Base-by-base conservation (phyloP, 129 eudicot genomes). In the Artemisia argyi region DNA sequence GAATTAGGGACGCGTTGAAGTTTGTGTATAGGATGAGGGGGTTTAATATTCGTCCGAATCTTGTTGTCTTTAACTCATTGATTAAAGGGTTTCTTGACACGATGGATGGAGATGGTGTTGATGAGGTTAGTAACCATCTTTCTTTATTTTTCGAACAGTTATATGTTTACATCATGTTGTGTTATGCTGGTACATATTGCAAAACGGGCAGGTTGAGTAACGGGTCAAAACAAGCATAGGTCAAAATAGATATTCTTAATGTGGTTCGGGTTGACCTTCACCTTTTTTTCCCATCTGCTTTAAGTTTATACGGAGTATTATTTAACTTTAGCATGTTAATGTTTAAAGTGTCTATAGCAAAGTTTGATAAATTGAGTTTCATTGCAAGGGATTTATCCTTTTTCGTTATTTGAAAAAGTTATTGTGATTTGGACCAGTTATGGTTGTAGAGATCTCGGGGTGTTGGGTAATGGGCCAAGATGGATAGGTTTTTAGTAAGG, bases 1-100 rank as follows among this genome's bases (percentile, higher is more conserved):
- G 72, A 63, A 19, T 80, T 5, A 79, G 60, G 65, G 88, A 80
- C 70, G 91, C 88, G 10, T 53, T 86, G 66, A 83, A 83, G 69
- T 86, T 86, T 52, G 85, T 83, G 18, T 74, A 86, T 76, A 68
- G 66, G 75, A 86, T 86, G 91, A 83, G 65, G 74, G 83, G 66
- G 13, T 68, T 80, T 42, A 72, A 77, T 1, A 56, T 80, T 53
- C 71, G 55, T 17, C 91, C 88, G 3, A 86, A 86, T 68, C 91
- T 83, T 72, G 80, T 80, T 20, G 66, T 80, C 8, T 54, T 80
- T 80, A 86, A 83, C 67, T 77, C 91, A 16, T 67, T 86, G 71
- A 83, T 86, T 52, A 86, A 83, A 83, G 81, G 86, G 26, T 83
- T 83, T 42, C 61, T 83, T 17, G 85, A 80, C 64, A 32, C 32